Evolutionary conservation across 306 rosid species (phyloP).

Genomic region (Erythrophleum fordii): DNA sequence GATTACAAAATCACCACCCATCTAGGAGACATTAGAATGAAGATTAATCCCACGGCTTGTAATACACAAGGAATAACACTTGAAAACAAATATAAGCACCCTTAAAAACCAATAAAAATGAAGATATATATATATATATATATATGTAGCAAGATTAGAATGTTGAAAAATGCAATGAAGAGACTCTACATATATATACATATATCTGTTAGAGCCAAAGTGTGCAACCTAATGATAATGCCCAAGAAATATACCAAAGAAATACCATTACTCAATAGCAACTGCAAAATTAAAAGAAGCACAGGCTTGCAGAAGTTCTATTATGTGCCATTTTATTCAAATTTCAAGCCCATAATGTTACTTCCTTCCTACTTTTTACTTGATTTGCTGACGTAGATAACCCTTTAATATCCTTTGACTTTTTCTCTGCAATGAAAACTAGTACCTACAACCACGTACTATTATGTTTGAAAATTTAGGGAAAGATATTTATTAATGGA

Average conservation of each 20-base stretch:
- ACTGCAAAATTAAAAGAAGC: not conserved
- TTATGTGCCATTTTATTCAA: no score
- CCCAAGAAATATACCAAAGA: slow-evolving; percentile 31
- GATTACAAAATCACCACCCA: slow-evolving; percentile 38
- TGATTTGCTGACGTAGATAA: not conserved
- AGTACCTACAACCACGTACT: not conserved
- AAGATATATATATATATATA: no score
- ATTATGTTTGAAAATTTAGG: no score
- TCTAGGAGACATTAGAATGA: slow-evolving; percentile 47
- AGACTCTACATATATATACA: not conserved
- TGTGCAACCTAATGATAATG: slow-evolving; percentile 45
- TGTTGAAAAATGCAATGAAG: not conserved
- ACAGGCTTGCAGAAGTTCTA: no score
- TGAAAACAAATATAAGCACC: not conserved
- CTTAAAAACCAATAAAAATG: not conserved
- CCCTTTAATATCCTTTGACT: not conserved
- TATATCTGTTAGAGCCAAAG: slow-evolving; percentile 49
- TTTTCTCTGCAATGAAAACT: not conserved
- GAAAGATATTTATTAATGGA: no score
- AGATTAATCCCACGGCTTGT: slow-evolving; percentile 27
- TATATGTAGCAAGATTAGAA: not conserved
- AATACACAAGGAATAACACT: slow-evolving; percentile 40
- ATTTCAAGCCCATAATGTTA: not conserved
- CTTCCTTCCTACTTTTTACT: not conserved
- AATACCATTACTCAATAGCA: not conserved